These are phyloP conservation scores for Sporothrix luriei DNA, from an alignment of 2,329 filamentous ascomycete species.

Conservation along the genomic window DNA sequence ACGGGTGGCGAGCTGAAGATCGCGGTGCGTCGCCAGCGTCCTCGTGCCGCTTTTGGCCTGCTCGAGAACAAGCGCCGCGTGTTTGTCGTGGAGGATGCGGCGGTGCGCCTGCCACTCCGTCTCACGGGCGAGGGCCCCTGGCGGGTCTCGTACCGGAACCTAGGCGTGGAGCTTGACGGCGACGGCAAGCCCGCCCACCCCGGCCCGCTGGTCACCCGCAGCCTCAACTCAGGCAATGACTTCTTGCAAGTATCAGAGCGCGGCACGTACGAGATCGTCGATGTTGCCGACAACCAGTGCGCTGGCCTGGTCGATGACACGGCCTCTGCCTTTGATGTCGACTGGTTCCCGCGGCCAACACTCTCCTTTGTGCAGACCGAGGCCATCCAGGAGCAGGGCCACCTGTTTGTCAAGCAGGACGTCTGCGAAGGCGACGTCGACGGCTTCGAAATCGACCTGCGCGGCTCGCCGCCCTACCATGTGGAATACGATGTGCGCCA, in stretches of 20 bases:
- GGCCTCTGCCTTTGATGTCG: constrained; percentile 75
- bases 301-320: constrained; percentile 76
- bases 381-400: constrained; percentile 55
- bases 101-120: constrained; percentile 75
- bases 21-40: constrained; percentile 82
- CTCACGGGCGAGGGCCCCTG: constrained; percentile 85
- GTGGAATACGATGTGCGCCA: constrained; percentile 80
- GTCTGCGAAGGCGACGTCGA: constrained; percentile 96
- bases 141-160: constrained; percentile 74
- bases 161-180: constrained; percentile 37
- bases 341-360: constrained; percentile 81
- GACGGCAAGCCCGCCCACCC: constrained; percentile 42
- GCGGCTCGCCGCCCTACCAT: constrained; percentile 77
- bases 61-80: constrained; percentile 78
- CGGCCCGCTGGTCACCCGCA: constrained; percentile 49
- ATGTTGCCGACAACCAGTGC: constrained; percentile 77
- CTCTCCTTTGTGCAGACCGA: constrained; percentile 68
- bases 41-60: constrained; percentile 80
- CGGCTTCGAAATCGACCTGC: constrained; percentile 69
- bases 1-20: constrained; percentile 73
- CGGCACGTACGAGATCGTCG: constrained; percentile 78
- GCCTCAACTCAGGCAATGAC: constrained; percentile 65
- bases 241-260: constrained; percentile 64
- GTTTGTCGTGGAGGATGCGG: constrained; percentile 74
- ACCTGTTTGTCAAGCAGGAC: constrained; percentile 70